phyloP scores from a whole-genome alignment of 352 stramenopile genomes.

The Peronosclerospora sorghi region DNA sequence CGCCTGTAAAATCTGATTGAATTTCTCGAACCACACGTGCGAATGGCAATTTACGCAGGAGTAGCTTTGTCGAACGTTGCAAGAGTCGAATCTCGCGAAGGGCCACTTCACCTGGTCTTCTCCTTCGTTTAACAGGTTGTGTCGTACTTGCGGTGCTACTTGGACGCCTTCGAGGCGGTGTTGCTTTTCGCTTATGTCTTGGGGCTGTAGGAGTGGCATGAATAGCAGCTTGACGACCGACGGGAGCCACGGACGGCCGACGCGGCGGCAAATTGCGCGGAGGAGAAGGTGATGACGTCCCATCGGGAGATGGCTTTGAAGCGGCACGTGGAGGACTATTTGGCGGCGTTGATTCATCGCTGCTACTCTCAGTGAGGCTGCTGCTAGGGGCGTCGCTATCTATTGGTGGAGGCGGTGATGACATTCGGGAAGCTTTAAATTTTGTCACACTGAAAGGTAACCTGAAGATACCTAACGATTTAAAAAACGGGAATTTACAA shows the following conservation, averaged over 20 bases:
- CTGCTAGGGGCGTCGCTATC: constrained; percentile 19
- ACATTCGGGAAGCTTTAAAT: too few species aligned
- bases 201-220: constrained; percentile 26
- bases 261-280: constrained; percentile 17
- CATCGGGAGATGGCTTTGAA: constrained; percentile 10
- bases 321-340: constrained; percentile 15
- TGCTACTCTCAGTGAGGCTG: constrained; percentile 25
- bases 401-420: too few species aligned
- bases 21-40: constrained; percentile 91
- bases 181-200: constrained; percentile 24
- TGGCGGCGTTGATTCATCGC: constrained; percentile 16
- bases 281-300: constrained; percentile 19
- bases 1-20: constrained; percentile 75
- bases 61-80: constrained; percentile 91
- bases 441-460: too few species aligned
- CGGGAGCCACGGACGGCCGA: constrained; percentile 20
- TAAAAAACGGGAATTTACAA: too few species aligned
- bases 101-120: constrained; percentile 60
- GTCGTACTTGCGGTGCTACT: constrained; percentile 7
- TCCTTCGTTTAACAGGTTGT: constrained; percentile 33
- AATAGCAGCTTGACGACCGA: constrained; percentile 30
- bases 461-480: too few species aligned
- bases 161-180: constrained; percentile 10
- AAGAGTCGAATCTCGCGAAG: constrained; percentile 94
- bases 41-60: constrained; percentile 95